Percentiles rank a stretch among this genome's conserved stretches.
Evolutionary conservation across 352 stramenopile genomes (phyloP).

Genomic region (Globisporangium ultimum): DNA sequence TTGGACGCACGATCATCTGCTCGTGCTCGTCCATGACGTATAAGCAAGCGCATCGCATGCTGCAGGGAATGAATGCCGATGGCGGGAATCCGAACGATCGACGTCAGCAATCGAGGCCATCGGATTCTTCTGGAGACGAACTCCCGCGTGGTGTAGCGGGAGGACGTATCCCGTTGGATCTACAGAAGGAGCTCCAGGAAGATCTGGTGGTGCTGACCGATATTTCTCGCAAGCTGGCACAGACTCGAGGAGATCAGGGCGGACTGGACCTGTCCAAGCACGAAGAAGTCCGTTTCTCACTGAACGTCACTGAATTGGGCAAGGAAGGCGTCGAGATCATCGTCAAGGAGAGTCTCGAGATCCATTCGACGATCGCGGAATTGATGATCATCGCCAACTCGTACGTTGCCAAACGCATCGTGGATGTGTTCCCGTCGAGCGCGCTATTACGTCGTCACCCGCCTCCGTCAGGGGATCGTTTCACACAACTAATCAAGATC

Average conservation of each 20-base stretch:
- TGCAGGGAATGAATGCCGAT: constrained; percentile 65
- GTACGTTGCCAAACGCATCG: constrained; percentile 84
- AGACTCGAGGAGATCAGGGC: constrained; percentile 57
- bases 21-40: constrained; percentile 91
- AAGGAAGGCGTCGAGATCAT: constrained; percentile 81
- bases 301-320: constrained; percentile 68
- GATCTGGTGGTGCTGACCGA: constrained; percentile 62
- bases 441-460: constrained; percentile 88
- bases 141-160: constrained; percentile 50
- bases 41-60: constrained; percentile 73
- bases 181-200: constrained; percentile 50
- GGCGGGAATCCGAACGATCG: constrained; percentile 27
- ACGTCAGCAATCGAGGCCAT: constrained; percentile 5
- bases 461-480: constrained; percentile 68
- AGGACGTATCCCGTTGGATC: constrained; percentile 46
- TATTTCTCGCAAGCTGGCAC: constrained; percentile 60
- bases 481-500: constrained; percentile 71
- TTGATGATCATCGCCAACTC: constrained; percentile 94
- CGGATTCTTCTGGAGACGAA: constrained; percentile 3
- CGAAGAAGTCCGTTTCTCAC: constrained; percentile 82
- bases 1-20: constrained; percentile 95
- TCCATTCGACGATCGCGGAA: constrained; percentile 92
- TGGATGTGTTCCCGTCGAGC: constrained; percentile 71
- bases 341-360: constrained; percentile 90
- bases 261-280: constrained; percentile 79